Evolutionary conservation across 169 alveolate genomes (phyloP).

Genomic region (Plasmodium sp.): DNA sequence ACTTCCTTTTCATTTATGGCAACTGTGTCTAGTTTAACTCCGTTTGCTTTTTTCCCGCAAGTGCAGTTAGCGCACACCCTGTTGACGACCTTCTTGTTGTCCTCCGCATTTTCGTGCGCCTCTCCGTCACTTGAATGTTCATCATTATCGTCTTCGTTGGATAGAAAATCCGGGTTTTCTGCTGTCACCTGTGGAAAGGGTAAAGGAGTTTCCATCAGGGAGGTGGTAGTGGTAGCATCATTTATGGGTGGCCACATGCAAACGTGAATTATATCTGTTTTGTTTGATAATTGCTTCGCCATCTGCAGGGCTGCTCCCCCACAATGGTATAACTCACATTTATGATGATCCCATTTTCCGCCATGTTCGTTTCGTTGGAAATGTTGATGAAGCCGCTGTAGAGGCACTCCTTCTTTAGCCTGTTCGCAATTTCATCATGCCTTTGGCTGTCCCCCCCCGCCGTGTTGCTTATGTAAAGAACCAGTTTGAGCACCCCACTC

Average conservation of each 20-base stretch:
- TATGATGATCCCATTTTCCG: constrained; percentile 53
- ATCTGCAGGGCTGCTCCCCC: not conserved
- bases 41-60: constrained; percentile 52
- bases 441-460: not conserved
- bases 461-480: constrained; percentile 19
- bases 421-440: constrained; percentile 18
- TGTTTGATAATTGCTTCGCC: not conserved
- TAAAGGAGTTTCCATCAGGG: not conserved
- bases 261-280: no score
- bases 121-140: constrained; percentile 47
- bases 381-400: constrained; percentile 58
- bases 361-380: constrained; percentile 4
- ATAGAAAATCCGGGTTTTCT: constrained; percentile 50
- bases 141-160: constrained; percentile 25
- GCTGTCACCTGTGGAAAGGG: constrained; percentile 38
- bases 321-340: constrained; percentile 7
- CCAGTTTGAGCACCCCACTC: constrained; percentile 27
- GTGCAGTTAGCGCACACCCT: constrained; percentile 74
- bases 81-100: constrained; percentile 59
- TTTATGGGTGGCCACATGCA: not conserved
- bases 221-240: not conserved
- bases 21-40: constrained; percentile 18
- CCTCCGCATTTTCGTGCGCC: constrained; percentile 23
- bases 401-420: constrained; percentile 40
- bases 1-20: constrained; percentile 34